These are phyloP conservation scores for Blastocystis hominis DNA, from an alignment of 352 stramenopile genomes.

Conservation along the genomic window DNA sequence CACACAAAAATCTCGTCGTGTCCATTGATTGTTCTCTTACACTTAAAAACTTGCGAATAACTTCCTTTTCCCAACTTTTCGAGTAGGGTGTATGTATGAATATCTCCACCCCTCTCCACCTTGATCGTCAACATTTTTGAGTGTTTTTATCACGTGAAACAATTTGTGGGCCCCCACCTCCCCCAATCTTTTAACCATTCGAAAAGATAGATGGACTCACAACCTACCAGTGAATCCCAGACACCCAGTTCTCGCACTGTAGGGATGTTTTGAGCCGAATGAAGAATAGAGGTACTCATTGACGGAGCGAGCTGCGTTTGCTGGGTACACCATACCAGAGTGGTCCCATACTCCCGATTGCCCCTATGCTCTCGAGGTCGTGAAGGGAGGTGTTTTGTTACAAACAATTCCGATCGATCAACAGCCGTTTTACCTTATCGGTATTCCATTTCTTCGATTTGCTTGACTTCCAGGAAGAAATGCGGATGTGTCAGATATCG, in stretches of 20 bases:
- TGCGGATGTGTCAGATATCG: slow-evolving; percentile 53
- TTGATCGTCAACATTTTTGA: not conserved
- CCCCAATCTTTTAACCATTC: not conserved
- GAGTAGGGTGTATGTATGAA: slow-evolving; percentile 8
- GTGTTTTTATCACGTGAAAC: not conserved
- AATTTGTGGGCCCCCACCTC: not conserved
- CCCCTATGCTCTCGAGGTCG: slow-evolving; percentile 24
- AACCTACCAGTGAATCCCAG: not conserved
- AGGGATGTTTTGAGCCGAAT: not conserved
- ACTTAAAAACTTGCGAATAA: slow-evolving; percentile 43
- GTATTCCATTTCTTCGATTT: not conserved
- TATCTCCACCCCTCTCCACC: not conserved
- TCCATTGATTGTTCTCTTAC: not conserved
- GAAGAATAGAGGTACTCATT: not conserved
- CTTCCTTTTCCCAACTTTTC: slow-evolving; percentile 10
- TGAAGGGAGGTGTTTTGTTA: slow-evolving; percentile 39
- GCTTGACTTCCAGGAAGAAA: not conserved
- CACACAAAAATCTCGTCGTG: not conserved
- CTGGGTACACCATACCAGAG: slow-evolving; percentile 21
- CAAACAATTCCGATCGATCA: not conserved
- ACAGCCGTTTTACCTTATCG: slow-evolving; percentile 47
- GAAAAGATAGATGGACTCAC: not conserved
- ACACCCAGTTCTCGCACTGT: not conserved
- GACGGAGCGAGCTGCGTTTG: not conserved
- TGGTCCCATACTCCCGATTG: slow-evolving; percentile 33